Evolutionary conservation across 495 filamentous ascomycete genomes (phyloP).

Genomic region (Daldinia childiae): DNA sequence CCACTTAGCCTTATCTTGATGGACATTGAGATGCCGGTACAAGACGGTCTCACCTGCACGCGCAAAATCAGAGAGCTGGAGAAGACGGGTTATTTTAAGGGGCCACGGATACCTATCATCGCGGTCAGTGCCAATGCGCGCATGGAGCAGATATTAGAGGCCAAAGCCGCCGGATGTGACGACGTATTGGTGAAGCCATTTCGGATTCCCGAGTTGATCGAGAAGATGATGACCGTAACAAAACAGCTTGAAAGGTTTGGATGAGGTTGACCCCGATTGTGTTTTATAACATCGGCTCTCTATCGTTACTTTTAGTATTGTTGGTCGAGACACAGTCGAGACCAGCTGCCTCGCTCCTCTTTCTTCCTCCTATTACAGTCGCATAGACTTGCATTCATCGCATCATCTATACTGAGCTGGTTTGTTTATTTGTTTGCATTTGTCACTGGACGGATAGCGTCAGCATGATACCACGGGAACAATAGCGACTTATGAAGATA

Average conservation of each 20-base stretch:
- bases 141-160: slow-evolving; percentile 68
- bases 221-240: slow-evolving; percentile 51
- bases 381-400: not conserved
- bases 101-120: slow-evolving; percentile 74
- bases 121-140: slow-evolving; percentile 83
- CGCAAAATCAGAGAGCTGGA: slow-evolving; percentile 73
- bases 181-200: slow-evolving; percentile 59
- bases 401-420: not conserved
- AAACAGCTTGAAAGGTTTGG: slow-evolving; percentile 16
- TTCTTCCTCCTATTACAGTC: not conserved
- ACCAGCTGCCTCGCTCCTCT: not conserved
- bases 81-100: slow-evolving; percentile 54
- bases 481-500: slow-evolving; percentile 26
- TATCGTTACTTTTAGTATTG: not conserved
- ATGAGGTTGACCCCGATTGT: slow-evolving; percentile 1
- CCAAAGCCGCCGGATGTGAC: slow-evolving; percentile 60
- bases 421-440: slow-evolving; percentile 22
- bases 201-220: slow-evolving; percentile 56
- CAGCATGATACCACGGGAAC: slow-evolving; percentile 37
- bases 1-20: slow-evolving; percentile 73
- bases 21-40: slow-evolving; percentile 89
- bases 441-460: slow-evolving; percentile 20
- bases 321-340: not conserved
- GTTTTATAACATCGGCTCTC: not conserved
- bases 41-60: slow-evolving; percentile 81